These are phyloP conservation scores for Ambrosiella xylebori DNA, from an alignment of 2,329 filamentous ascomycete species.

Conservation along the genomic window DNA sequence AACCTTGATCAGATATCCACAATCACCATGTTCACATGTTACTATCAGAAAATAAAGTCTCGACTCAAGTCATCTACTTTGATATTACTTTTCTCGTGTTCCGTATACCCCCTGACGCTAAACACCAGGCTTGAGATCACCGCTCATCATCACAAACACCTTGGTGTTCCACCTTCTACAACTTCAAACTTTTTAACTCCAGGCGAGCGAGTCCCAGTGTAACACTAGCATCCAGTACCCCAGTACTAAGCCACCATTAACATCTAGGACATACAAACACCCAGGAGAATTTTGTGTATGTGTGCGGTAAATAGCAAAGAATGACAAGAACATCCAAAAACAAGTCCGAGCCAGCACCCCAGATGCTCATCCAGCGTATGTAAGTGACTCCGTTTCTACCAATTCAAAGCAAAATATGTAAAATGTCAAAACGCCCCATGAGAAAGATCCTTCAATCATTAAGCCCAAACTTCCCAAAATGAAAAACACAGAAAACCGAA, in stretches of 20 bases:
- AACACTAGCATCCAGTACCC: too few relatives aligned
- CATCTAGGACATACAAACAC: too few relatives aligned
- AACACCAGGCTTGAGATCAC: background rate
- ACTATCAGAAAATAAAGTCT: background rate
- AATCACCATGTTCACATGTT: background rate
- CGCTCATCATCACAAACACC: background rate
- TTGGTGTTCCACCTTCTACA: background rate
- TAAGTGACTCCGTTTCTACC: background rate
- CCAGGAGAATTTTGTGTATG: too few relatives aligned
- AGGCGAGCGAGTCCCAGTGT: too few relatives aligned
- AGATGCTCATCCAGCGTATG: too few relatives aligned
- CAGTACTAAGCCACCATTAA: too few relatives aligned
- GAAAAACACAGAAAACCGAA: background rate
- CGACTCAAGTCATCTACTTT: background rate
- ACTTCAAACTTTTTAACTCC: too few relatives aligned
- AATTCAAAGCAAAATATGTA: conserved; percentile 2
- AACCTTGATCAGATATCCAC: too few relatives aligned
- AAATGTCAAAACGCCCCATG: conserved; percentile 12
- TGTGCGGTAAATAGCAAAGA: background rate
- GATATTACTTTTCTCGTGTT: background rate
- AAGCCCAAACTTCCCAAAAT: conserved; percentile 2
- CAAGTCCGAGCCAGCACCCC: too few relatives aligned
- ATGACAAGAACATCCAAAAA: background rate
- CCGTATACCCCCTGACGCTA: background rate
- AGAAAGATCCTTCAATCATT: conserved; percentile 10